Evolutionary conservation across 179 eudicot genomes (phyloP).

Genomic region (Beta lomatogona): DNA sequence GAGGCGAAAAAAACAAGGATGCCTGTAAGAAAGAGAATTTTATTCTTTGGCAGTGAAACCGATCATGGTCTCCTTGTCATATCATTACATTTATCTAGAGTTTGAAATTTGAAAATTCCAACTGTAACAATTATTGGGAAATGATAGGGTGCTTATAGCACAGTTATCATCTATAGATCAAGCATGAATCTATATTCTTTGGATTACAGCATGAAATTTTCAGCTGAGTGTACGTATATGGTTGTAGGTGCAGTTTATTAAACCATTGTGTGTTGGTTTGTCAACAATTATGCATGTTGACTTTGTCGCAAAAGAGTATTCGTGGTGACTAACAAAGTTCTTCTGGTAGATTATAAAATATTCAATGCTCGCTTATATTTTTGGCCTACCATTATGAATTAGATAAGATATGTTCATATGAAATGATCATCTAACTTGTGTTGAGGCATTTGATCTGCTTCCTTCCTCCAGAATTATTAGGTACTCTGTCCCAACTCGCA

Average conservation of each 20-base stretch:
- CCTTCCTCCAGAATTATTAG: not conserved
- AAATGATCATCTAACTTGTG: constrained; percentile 1
- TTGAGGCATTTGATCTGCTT: not conserved
- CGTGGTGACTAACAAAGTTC: not conserved
- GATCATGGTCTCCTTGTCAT: too few species aligned
- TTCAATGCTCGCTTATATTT: not conserved
- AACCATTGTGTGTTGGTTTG: not conserved
- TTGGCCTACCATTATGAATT: not conserved
- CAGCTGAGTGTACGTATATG: not conserved
- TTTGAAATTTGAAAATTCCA: too few species aligned
- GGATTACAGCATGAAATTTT: not conserved
- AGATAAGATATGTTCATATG: not conserved
- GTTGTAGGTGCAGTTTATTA: not conserved
- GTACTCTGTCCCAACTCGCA: not conserved
- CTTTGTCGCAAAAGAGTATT: not conserved
- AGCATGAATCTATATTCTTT: not conserved
- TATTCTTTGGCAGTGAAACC: too few species aligned
- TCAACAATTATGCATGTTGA: not conserved
- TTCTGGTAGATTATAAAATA: not conserved
- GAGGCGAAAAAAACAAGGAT: too few species aligned
- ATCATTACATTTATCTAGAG: too few species aligned
- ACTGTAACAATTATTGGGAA: not conserved
- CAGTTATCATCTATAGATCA: not conserved
- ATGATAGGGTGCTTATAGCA: not conserved
- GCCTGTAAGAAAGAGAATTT: too few species aligned